These are phyloP conservation scores for Areca catechu DNA, from an alignment of 176 grass and related monocot species.

Conservation along the genomic window DNA sequence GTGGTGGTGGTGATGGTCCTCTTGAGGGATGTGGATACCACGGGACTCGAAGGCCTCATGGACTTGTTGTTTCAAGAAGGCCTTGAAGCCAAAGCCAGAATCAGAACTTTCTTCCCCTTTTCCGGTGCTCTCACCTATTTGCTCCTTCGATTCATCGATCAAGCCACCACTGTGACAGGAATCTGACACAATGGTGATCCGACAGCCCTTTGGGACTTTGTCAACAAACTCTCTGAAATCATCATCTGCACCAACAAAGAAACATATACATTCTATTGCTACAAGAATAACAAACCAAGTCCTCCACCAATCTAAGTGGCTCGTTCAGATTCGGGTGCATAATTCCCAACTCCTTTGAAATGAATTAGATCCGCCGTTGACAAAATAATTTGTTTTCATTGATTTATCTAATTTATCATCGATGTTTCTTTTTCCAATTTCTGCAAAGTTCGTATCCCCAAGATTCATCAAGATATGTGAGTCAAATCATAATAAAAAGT, in stretches of 20 bases:
- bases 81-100: conserved; percentile 17
- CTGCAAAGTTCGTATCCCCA: too few species aligned
- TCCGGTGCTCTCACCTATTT: conserved; percentile 68
- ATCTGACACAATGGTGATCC: conserved; percentile 68
- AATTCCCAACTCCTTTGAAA: too few species aligned
- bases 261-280: neutral
- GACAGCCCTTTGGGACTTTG: conserved; percentile 50
- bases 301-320: too few species aligned
- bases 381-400: too few species aligned
- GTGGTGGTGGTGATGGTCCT: conserved; percentile 12
- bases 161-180: conserved; percentile 94
- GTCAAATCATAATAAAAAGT: too few species aligned
- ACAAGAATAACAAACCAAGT: too few species aligned
- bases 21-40: conserved; percentile 24
- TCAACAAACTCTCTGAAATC: conserved; percentile 75
- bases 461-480: too few species aligned
- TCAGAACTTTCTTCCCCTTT: conserved; percentile 16
- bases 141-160: conserved; percentile 72
- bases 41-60: conserved; percentile 31
- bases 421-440: too few species aligned
- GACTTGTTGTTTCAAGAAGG: conserved; percentile 25
- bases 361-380: too few species aligned
- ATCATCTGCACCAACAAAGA: conserved; percentile 36
- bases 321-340: too few species aligned
- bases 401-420: too few species aligned